Evolutionary conservation across 2,329 filamentous ascomycete species (phyloP).

Genomic region (Hypoxylon sp.): DNA sequence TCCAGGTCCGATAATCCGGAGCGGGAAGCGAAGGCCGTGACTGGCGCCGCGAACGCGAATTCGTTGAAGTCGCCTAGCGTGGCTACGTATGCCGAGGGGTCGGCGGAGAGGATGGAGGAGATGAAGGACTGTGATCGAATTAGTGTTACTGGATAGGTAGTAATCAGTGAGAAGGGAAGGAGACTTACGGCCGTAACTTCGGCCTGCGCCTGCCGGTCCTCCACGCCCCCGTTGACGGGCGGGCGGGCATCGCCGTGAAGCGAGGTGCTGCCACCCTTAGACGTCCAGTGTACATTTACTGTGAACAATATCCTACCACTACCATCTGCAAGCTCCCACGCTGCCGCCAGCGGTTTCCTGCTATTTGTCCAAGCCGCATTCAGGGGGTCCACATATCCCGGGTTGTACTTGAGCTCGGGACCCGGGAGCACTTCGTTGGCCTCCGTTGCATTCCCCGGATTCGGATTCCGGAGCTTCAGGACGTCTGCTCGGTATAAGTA

Average conservation of each 20-base stretch:
- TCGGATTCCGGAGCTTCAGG: constrained; percentile 72
- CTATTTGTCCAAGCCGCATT: constrained; percentile 72
- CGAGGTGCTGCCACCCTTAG: constrained; percentile 76
- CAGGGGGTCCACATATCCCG: constrained; percentile 75
- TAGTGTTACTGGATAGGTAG: not conserved
- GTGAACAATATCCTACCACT: constrained; percentile 74
- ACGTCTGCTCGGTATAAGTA: constrained; percentile 77
- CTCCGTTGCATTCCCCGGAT: constrained; percentile 68
- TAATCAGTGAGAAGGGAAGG: not conserved
- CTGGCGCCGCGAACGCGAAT: constrained; percentile 73
- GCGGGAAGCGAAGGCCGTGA: constrained; percentile 66
- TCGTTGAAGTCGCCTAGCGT: constrained; percentile 81
- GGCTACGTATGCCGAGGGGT: constrained; percentile 71
- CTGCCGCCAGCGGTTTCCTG: constrained; percentile 77
- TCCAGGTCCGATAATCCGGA: constrained; percentile 75
- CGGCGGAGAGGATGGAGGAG: constrained; percentile 68
- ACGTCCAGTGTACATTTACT: constrained; percentile 78
- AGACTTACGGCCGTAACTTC: constrained; percentile 69
- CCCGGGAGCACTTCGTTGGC: constrained; percentile 71
- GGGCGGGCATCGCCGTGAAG: constrained; percentile 76
- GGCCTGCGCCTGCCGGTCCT: constrained; percentile 69
- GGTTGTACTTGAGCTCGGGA: constrained; percentile 76
- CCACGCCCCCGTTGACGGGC: constrained; percentile 75
- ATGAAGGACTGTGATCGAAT: constrained; percentile 64
- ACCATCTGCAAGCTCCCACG: constrained; percentile 72